Evolutionary conservation across 202 grass and related monocot genomes (phyloP), one percentile per base, ranked within the genome.

Genomic region (Panicum virgatum): DNA sequence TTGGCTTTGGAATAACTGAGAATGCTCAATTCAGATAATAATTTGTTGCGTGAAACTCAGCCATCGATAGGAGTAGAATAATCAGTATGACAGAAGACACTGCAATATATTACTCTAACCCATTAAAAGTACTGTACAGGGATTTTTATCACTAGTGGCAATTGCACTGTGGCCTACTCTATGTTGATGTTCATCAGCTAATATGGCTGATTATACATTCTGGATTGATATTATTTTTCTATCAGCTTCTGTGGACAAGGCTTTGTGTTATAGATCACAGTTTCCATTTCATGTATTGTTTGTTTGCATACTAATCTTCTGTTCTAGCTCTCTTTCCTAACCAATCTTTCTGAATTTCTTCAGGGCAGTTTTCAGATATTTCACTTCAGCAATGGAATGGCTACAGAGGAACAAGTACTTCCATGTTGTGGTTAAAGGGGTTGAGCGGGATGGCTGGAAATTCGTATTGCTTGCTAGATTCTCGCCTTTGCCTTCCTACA

Each of bases 401-500:
- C 72, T 82, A 20, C 85, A 92, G 58, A 88, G 74, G 70, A 96
- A 88, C 43, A 96, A 88, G 77, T 96, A 96, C 66, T 99, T 99
- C 78, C 87, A 89, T 85, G 77, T 99, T n/a, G 87, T 96, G 42
- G 85, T 93, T 68, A 98, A 80, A 87, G 92, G 96, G n/a, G 96
- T 98, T 67, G 92, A 96, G 74, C 90, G 40, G 10, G 96, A 98
- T 71, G 92, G 92, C 54, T 98, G 96, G 96, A 94, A 72, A 90
- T 96, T 98, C 53, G 96, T 98, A 3, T 85, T 98, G 39, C 96
- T 98, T 80, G 92, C 92, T 70, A 94, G 96, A 58, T 98, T 96
- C 82, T 96, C 96, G 9, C 92, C 92, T 51, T 74, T 98, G 80
- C 96, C 92, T 63, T 96, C 96, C 12, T 98, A 96, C 85, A 85